Evolutionary conservation across 2,329 filamentous ascomycete genomes (phyloP).

Genomic region (Apiospora kogelbergensis): DNA sequence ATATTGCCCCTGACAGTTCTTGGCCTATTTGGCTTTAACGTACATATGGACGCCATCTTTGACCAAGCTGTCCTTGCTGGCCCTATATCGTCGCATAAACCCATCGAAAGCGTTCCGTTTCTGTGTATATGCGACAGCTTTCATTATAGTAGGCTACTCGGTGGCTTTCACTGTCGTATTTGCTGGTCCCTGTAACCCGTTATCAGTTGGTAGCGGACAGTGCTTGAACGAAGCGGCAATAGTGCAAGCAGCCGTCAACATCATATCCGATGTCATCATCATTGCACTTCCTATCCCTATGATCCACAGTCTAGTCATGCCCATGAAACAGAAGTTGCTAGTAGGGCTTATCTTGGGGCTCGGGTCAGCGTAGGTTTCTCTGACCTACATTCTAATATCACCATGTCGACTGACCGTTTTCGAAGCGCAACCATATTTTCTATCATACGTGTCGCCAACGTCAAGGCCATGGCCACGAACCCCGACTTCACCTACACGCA

Average conservation of each 20-base stretch:
- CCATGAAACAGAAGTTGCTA: background rate
- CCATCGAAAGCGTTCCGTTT: background rate
- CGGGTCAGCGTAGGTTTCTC: background rate
- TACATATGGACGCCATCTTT: background rate
- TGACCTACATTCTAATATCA: no score
- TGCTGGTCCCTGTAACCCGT: background rate
- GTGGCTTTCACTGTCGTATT: background rate
- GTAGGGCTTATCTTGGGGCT: background rate
- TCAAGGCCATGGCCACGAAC: constrained; percentile 18
- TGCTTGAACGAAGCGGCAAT: background rate
- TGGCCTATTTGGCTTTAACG: background rate
- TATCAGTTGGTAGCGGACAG: no score
- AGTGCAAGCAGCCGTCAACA: background rate
- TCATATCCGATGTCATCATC: background rate
- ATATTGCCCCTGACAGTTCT: no score
- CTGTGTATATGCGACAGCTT: background rate
- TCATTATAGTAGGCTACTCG: background rate
- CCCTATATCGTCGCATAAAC: background rate
- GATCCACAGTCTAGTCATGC: background rate
- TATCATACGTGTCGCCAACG: background rate
- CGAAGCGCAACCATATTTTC: no score
- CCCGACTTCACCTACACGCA: constrained; percentile 27
- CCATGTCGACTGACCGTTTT: no score
- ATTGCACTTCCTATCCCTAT: background rate
- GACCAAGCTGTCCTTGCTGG: background rate